These are phyloP conservation scores for Candida tropicalis DNA, from an alignment of 1,139 yeast genomes.

Conservation along the genomic window DNA sequence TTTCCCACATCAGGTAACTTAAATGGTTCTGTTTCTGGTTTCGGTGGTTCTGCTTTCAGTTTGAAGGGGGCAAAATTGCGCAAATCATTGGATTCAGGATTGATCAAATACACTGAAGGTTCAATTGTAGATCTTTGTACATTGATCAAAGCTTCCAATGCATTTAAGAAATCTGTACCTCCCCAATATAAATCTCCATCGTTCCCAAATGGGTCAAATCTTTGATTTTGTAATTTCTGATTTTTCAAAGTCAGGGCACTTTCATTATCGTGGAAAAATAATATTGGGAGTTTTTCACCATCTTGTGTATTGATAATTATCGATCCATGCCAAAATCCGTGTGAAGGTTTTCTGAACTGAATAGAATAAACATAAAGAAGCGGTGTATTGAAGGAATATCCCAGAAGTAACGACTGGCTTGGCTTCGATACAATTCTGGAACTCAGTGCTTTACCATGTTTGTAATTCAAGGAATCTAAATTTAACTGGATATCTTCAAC, in stretches of 20 bases:
- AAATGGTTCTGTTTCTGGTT: constrained; percentile 17
- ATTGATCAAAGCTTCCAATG: constrained; percentile 55
- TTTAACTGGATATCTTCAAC: constrained; percentile 33
- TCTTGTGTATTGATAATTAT: constrained; percentile 69
- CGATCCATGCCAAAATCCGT: constrained; percentile 93
- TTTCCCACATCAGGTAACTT: constrained; percentile 46
- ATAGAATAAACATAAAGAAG: constrained; percentile 70
- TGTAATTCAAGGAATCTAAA: constrained; percentile 22
- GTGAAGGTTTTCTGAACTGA: constrained; percentile 79
- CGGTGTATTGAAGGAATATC: constrained; percentile 67
- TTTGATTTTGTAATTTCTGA: constrained; percentile 58
- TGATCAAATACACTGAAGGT: constrained; percentile 69
- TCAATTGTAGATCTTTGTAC: constrained; percentile 73
- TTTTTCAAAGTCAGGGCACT: constrained; percentile 70
- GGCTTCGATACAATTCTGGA: constrained; percentile 51
- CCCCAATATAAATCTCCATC: constrained; percentile 83
- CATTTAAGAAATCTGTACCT: constrained; percentile 72
- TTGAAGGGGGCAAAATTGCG: constrained; percentile 71
- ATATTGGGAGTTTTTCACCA: constrained; percentile 72
- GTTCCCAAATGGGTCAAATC: constrained; percentile 75
- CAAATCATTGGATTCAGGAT: constrained; percentile 79
- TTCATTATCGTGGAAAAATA: constrained; percentile 92
- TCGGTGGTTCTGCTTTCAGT: constrained; percentile 22
- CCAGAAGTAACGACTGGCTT: constrained; percentile 50
- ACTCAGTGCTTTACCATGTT: constrained; percentile 17